Percentiles rank a stretch among this genome's conserved stretches.
These are phyloP conservation scores for Rosa multiflora DNA, from an alignment of 306 rosid genomes.

Conservation along the genomic window DNA sequence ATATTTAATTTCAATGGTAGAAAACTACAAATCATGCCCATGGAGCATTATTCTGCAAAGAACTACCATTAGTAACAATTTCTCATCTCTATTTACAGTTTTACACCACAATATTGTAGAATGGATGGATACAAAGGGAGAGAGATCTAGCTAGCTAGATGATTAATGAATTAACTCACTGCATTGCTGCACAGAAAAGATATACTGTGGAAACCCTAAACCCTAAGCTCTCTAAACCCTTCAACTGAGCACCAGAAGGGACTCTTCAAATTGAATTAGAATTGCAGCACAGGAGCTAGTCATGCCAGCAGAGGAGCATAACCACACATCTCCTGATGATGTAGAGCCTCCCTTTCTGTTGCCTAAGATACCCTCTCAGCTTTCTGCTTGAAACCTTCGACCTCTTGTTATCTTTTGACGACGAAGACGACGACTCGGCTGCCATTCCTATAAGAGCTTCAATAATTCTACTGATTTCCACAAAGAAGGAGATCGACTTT, in stretches of 20 bases:
- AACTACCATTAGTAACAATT: background rate
- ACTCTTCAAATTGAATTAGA: background rate
- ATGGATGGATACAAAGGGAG: background rate
- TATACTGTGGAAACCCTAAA: background rate
- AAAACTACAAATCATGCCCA: slow-evolving; percentile 1
- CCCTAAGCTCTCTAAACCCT: background rate
- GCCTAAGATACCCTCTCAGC: slow-evolving; percentile 69
- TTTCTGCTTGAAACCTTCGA: slow-evolving; percentile 58
- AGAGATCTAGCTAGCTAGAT: background rate
- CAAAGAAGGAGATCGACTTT: background rate
- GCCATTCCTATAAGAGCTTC: background rate
- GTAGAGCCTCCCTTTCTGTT: slow-evolving; percentile 84
- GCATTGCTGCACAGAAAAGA: background rate
- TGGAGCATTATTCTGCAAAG: background rate
- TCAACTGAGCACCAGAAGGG: background rate
- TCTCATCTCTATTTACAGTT: background rate
- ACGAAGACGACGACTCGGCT: background rate
- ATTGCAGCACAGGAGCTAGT: slow-evolving; percentile 19
- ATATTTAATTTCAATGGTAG: background rate
- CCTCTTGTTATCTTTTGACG: slow-evolving; percentile 23
- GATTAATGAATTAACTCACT: background rate
- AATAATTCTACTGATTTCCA: background rate
- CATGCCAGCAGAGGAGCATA: slow-evolving; percentile 94
- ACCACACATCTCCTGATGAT: slow-evolving; percentile 80
- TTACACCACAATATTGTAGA: background rate